Percentiles rank a stretch among this genome's conserved stretches.
These are phyloP conservation scores for Echinosophora koreensis DNA, from an alignment of 306 rosid genomes.

Conservation along the genomic window DNA sequence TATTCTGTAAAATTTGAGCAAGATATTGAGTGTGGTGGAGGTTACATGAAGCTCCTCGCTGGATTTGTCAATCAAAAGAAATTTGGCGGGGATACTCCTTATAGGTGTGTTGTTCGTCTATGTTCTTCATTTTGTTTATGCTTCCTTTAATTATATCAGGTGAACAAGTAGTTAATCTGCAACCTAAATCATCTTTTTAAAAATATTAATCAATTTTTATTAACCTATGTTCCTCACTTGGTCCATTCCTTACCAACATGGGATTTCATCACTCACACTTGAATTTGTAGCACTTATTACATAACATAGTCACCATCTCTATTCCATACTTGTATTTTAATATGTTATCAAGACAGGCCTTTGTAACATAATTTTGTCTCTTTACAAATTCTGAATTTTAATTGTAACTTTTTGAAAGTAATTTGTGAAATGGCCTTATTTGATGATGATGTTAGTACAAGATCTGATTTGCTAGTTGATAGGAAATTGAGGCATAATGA, in stretches of 20 bases:
- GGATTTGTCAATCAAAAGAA: conserved; percentile 97
- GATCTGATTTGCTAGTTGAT: background rate
- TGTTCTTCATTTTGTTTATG: conserved; percentile 19
- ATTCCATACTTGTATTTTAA: background rate
- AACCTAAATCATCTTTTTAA: conserved; percentile 1
- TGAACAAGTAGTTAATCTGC: conserved; percentile 19
- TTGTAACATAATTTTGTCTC: background rate
- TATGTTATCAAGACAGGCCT: background rate
- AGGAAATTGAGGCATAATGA: background rate
- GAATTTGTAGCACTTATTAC: background rate
- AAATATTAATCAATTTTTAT: background rate
- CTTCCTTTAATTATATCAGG: conserved; percentile 10
- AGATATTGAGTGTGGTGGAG: conserved; percentile 98
- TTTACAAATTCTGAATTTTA: background rate
- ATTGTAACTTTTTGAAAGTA: too few relatives aligned
- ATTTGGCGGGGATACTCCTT: conserved; percentile 97
- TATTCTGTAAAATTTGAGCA: conserved; percentile 91
- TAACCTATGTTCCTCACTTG: too few relatives aligned
- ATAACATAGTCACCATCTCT: background rate
- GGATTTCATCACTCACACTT: too few relatives aligned
- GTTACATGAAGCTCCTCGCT: conserved; percentile 92
- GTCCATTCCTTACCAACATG: too few relatives aligned
- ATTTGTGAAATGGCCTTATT: background rate
- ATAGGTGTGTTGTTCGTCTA: conserved; percentile 67
- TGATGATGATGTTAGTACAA: background rate